These are phyloP conservation scores for Pisolithus thermaeus DNA, from an alignment of 1,284 basidiomycete species.

Conservation along the genomic window DNA sequence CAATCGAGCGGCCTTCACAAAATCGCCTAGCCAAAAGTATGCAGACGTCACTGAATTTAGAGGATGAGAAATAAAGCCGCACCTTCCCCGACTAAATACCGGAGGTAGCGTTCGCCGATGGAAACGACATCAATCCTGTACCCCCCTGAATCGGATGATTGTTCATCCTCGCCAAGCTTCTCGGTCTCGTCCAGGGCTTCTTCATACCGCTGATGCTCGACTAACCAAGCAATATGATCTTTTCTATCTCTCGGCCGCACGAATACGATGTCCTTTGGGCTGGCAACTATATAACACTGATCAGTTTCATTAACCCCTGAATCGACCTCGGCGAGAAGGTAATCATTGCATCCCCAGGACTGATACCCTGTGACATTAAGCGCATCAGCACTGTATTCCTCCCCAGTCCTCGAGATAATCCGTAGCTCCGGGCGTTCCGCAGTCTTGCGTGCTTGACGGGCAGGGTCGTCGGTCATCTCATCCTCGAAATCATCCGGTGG, in stretches of 20 bases:
- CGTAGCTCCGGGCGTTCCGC: conserved; percentile 90
- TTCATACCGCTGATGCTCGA: conserved; percentile 81
- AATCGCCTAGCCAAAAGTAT: conserved; percentile 56
- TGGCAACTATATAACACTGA: conserved; percentile 71
- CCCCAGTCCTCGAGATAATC: conserved; percentile 84
- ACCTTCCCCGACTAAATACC: conserved; percentile 76
- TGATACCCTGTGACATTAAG: conserved; percentile 77
- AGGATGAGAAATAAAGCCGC: conserved; percentile 15
- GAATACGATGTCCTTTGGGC: conserved; percentile 82
- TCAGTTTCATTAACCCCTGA: conserved; percentile 31
- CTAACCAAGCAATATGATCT: conserved; percentile 92
- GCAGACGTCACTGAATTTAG: too few relatives aligned
- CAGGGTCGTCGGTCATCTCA: conserved; percentile 67
- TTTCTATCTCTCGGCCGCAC: conserved; percentile 82
- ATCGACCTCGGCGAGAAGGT: conserved; percentile 56
- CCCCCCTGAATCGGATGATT: conserved; percentile 16
- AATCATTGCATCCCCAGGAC: conserved; percentile 91
- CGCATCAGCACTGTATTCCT: conserved; percentile 86
- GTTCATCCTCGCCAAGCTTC: conserved; percentile 35
- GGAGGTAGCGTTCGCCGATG: conserved; percentile 82
- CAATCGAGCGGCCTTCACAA: conserved; percentile 77
- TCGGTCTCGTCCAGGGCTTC: conserved; percentile 89
- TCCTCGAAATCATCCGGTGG: conserved; percentile 61
- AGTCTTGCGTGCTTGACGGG: conserved; percentile 70
- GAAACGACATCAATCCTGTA: conserved; percentile 56